Evolutionary conservation across 441 rosid genomes (phyloP), one percentile per base, ranked within the genome.

Genomic region (Croton setiger): DNA sequence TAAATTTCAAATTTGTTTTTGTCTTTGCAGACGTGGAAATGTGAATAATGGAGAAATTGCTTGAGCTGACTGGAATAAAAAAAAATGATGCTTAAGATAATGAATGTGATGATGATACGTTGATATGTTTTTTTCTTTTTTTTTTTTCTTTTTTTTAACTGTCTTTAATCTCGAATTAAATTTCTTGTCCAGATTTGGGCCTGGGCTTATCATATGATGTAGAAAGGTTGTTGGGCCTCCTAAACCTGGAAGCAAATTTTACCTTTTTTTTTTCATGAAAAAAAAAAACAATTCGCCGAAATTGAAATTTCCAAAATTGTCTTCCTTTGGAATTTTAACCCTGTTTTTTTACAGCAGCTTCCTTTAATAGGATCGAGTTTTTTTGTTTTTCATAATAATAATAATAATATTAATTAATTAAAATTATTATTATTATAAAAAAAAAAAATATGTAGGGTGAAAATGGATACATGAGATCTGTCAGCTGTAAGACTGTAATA

Each of bases 1-100:
- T 1, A 6, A 33, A 8, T 7, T n/a, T 39, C 8, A 20, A 37
- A n/a, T n/a, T n/a, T n/a, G n/a, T 18, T 11, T 44, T 7, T 5
- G 7, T 18, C 15, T 41, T 54, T 69, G 71, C 81, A 72, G 82
- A 60, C 56, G 7, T 33, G 37, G 51, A 33, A 48, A 47, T 63
- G 39, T 14, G 63, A 56, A 48, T 27, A 62, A 27, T 27, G 31
- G 31, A 27, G 2, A 27, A 27, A 27, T 27, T 69, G 72, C 75
- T 71, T 63, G 65, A 66, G 81, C 64, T 63, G 82, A 75, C 56
- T 53, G 49, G 76, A 48, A 47, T 27, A 27, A 27, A 27, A 27
- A 27, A 27, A 27, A 27, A 74, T 67, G 83, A 68, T 52, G 77
- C 82, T 75, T 27, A 72, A 72, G 78, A 74, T 9, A 35, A 37